Evolutionary conservation across 2,329 filamentous ascomycete species (phyloP), one percentile per base, ranked within the genome.

Genomic region (Colletotrichum higginsianum): DNA sequence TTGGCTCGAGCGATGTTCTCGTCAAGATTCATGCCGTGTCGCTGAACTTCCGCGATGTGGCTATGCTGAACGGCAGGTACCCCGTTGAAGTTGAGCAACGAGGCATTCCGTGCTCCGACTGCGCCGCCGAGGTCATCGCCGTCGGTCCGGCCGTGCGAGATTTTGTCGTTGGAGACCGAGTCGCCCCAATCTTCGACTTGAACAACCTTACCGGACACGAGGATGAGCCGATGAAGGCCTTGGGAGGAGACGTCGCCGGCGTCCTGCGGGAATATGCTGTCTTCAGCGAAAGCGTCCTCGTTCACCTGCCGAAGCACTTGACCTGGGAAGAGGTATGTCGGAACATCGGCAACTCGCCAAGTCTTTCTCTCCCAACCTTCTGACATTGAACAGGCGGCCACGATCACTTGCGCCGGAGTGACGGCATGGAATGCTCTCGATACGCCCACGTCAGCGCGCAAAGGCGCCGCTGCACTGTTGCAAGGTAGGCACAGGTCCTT

Each of bases 11-110:
- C 23, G 74, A 75, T n/a, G 74, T 75, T 5, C 44, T 75, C 2
- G 56, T 75, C 63, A 74, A 74, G 53, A 71, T 75, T n/a, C 69
- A 72, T 16, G 72, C 74, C 26, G 74, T 75, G 12, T 75, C 74
- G 4, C 55, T 75, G 18, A 75, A 75, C 47, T 75, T 68, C 49
- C 75, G 78, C 23, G 78, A 79, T n/a, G 74, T 76, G 1, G 74
- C 47, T 18, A 78, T 79, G 74, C 61, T 78, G n/a, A 63, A 76
- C 64, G 77, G 76, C 6, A 66, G 60, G 11, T 79, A 79, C 66
- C 75, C 75, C 0, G 47, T 70, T 2, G 38, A 66, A 12, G 60
- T 67, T 12, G 18, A 70, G 23, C 57, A 72, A 0, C 42, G 60
- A 4, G 77, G 77, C 46, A 74, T 79, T 26, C 58, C 74, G 0